Evolutionary conservation across 352 stramenopile genomes (phyloP).

Genomic region (Elongisporangium senticosum): DNA sequence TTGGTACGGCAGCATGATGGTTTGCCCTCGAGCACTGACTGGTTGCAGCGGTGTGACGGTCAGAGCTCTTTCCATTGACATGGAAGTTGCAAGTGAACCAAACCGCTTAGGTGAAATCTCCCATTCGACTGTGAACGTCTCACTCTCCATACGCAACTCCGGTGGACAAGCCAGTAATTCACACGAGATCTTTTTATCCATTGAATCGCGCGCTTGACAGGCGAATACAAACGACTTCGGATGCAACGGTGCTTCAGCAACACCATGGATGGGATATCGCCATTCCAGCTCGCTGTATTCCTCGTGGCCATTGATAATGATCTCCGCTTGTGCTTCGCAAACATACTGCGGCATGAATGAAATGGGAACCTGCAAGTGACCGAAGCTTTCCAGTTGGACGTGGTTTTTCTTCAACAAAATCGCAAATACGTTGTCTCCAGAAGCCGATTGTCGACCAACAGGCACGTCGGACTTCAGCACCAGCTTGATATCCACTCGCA

Average conservation of each 20-base stretch:
- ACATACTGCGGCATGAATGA: constrained; percentile 82
- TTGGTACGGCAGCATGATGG: constrained; percentile 30
- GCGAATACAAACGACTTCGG: constrained; percentile 49
- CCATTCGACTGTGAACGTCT: constrained; percentile 54
- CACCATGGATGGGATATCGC: constrained; percentile 65
- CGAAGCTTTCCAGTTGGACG: constrained; percentile 82
- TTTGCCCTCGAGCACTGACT: neutral
- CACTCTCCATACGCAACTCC: constrained; percentile 30
- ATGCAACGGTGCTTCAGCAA: constrained; percentile 64
- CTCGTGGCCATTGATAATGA: constrained; percentile 61
- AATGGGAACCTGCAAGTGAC: constrained; percentile 85
- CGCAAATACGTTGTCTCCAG: constrained; percentile 42
- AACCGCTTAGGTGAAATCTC: constrained; percentile 60
- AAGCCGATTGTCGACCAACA: neutral
- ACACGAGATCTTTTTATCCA: constrained; percentile 58
- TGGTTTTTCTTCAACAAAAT: constrained; percentile 69
- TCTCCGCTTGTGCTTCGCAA: constrained; percentile 56
- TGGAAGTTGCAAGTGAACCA: constrained; percentile 31
- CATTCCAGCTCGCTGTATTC: constrained; percentile 70
- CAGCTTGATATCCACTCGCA: constrained; percentile 82
- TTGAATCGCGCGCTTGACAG: constrained; percentile 57
- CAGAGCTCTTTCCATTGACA: constrained; percentile 49
- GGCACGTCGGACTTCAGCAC: constrained; percentile 14
- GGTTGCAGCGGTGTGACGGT: constrained; percentile 26
- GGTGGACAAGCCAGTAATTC: constrained; percentile 51